These are phyloP conservation scores for Lipomyces japonicus DNA, from an alignment of 805 yeast species.

Conservation along the genomic window DNA sequence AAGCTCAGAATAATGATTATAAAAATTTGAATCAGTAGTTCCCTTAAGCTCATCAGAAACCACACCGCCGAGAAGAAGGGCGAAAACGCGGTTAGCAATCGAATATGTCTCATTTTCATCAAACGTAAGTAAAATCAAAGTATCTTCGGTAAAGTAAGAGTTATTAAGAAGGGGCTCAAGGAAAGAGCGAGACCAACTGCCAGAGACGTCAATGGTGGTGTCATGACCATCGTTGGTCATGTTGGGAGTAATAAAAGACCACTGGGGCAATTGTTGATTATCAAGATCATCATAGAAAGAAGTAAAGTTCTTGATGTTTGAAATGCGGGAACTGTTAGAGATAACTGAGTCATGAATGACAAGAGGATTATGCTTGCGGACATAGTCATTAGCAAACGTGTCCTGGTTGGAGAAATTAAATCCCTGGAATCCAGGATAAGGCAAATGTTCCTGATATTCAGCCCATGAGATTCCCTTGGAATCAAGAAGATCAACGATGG, in stretches of 20 bases:
- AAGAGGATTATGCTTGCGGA: conserved; percentile 53
- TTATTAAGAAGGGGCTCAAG: conserved; percentile 45
- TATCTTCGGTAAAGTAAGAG: conserved; percentile 47
- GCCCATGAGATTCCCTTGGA: conserved; percentile 49
- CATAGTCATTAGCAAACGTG: conserved; percentile 46
- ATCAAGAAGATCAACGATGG: conserved; percentile 49
- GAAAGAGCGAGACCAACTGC: conserved; percentile 47
- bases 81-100: conserved; percentile 45
- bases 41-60: conserved; percentile 44
- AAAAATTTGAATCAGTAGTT: conserved; percentile 47
- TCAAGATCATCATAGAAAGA: conserved; percentile 43
- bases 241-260: conserved; percentile 53
- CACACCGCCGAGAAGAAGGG: conserved; percentile 49
- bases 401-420: conserved; percentile 45
- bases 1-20: conserved; percentile 51
- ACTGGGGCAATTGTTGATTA: conserved; percentile 47
- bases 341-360: conserved; percentile 44
- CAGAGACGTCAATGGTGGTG: conserved; percentile 46
- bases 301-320: conserved; percentile 49
- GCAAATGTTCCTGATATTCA: conserved; percentile 52
- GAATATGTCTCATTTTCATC: conserved; percentile 48
- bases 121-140: conserved; percentile 48
- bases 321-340: conserved; percentile 39
- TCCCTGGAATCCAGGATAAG: conserved; percentile 52
- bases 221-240: conserved; percentile 54